These are phyloP conservation scores for Clavispora carvajalis DNA, from an alignment of 805 yeast genomes.

Conservation along the genomic window DNA sequence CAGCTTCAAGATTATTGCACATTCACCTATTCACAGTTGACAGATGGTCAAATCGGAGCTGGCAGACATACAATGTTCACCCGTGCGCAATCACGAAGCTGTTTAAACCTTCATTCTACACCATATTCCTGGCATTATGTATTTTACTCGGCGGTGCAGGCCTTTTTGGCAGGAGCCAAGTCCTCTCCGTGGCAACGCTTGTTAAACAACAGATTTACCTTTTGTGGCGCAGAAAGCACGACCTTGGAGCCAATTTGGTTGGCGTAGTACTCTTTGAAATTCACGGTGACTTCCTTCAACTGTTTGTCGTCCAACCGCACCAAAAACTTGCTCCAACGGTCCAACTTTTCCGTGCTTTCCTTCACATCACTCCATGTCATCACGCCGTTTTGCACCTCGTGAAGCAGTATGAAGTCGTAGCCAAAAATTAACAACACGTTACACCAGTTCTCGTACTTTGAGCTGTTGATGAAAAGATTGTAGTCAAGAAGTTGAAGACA, in stretches of 20 bases:
- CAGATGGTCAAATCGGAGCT: too few relatives aligned
- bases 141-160: conserved; percentile 2
- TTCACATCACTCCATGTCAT: conserved; percentile 13
- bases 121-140: not conserved
- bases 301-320: conserved; percentile 10
- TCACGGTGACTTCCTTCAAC: conserved; percentile 9
- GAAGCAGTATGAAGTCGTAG: conserved; percentile 36
- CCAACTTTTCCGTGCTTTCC: conserved; percentile 9
- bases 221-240: conserved; percentile 9
- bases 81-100: too few relatives aligned
- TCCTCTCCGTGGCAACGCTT: conserved; percentile 12
- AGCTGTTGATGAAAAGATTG: conserved; percentile 47
- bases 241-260: conserved; percentile 16
- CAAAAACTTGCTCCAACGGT: conserved; percentile 14
- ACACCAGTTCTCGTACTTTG: conserved; percentile 45
- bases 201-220: conserved; percentile 9
- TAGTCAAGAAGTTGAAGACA: conserved; percentile 53
- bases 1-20: too few relatives aligned
- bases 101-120: not conserved
- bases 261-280: conserved; percentile 17
- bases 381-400: conserved; percentile 21
- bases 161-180: conserved; percentile 5
- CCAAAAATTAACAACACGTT: conserved; percentile 38
- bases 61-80: too few relatives aligned
- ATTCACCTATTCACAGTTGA: too few relatives aligned